These are phyloP conservation scores for Neostapfia colusana DNA, from an alignment of 176 grass and related monocot species.

Conservation along the genomic window DNA sequence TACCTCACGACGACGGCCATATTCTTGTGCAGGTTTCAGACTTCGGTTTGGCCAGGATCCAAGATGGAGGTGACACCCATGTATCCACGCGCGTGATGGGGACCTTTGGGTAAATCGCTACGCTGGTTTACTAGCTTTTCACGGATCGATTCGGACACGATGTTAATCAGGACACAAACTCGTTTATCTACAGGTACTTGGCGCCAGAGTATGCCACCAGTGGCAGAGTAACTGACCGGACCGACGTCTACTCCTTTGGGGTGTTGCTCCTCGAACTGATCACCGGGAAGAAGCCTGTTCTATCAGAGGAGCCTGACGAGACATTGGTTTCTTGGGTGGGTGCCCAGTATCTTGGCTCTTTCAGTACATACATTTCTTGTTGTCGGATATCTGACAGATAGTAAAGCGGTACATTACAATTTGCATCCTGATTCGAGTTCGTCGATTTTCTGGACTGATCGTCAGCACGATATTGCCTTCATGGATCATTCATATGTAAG, in stretches of 20 bases:
- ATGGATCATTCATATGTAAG: not conserved
- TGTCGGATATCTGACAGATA: not conserved
- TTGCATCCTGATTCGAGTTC: not conserved
- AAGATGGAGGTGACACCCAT: constrained; percentile 40
- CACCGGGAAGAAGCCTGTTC: constrained; percentile 53
- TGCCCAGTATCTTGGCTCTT: not conserved
- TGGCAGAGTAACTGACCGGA: constrained; percentile 56
- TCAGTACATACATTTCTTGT: not conserved
- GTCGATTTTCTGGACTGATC: not conserved
- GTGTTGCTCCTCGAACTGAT: constrained; percentile 72
- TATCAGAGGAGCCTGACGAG: constrained; percentile 37
- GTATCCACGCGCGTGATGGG: constrained; percentile 74
- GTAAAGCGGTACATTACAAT: not conserved
- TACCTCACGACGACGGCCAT: not conserved
- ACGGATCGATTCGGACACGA: not conserved
- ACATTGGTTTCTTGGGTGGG: constrained; percentile 52
- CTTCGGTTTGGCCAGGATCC: constrained; percentile 81
- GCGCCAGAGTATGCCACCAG: constrained; percentile 58
- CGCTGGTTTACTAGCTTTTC: no score
- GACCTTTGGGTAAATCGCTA: constrained; percentile 64
- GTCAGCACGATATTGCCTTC: not conserved
- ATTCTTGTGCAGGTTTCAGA: constrained; percentile 70
- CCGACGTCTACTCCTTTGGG: constrained; percentile 68
- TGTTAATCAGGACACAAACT: not conserved
- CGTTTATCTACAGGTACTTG: constrained; percentile 42